Conservation (phyloP, 306 rosid species). For the Astragalus glycyphyllos region DNA sequence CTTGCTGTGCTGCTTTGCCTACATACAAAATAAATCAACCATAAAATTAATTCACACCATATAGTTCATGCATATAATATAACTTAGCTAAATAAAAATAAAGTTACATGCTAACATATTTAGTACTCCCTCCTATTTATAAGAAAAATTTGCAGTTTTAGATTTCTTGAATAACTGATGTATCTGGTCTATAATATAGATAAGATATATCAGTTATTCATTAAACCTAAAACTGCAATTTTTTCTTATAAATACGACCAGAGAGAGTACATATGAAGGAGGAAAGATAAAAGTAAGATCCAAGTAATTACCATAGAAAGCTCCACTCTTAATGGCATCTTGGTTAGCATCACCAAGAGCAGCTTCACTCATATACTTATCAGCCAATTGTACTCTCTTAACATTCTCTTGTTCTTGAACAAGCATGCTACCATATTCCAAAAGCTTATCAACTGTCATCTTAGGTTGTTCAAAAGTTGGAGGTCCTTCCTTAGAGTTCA, state of each 20-base stretch:
- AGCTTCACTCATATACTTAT: constrained; percentile 73
- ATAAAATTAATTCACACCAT: not conserved
- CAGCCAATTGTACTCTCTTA: constrained; percentile 81
- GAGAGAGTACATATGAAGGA: not conserved
- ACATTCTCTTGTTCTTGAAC: constrained; percentile 82
- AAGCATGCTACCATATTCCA: constrained; percentile 78
- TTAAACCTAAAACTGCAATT: not conserved
- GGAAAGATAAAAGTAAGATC: constrained; percentile 37
- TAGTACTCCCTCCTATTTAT: no score
- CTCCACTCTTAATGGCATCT: constrained; percentile 63
- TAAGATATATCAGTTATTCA: not conserved
- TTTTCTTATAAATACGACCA: not conserved
- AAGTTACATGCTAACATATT: no score
- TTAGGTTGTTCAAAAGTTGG: constrained; percentile 73
- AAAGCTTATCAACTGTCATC: constrained; percentile 60
- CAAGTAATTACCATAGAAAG: constrained; percentile 55
- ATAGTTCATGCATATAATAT: no score
- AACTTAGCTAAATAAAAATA: no score
- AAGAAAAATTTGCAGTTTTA: no score
- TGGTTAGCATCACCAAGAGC: constrained; percentile 81
- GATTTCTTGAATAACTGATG: no score
- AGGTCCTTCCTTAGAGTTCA: constrained; percentile 82
- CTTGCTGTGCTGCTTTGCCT: constrained; percentile 87
- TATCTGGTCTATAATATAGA: no score
- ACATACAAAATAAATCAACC: constrained; percentile 17